Conservation (phyloP, 2,329 filamentous ascomycete species). For the Emmonsiellopsis sp. region DNA sequence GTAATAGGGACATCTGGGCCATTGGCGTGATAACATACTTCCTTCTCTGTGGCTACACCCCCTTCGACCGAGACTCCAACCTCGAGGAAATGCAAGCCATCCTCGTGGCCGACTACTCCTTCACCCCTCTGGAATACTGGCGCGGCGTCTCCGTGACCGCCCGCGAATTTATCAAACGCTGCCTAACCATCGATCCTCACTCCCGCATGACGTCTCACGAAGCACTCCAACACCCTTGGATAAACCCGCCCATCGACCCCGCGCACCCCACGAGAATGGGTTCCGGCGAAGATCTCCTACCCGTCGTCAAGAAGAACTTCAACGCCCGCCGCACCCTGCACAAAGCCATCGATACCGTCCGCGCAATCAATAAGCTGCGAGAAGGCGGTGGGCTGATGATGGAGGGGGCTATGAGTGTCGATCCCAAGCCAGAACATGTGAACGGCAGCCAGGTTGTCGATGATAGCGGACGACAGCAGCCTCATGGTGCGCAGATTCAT, state of each 20-base stretch:
- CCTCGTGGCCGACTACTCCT: slow-evolving; percentile 89
- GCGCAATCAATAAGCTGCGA: slow-evolving; percentile 58
- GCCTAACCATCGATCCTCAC: slow-evolving; percentile 80
- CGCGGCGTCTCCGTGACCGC: slow-evolving; percentile 77
- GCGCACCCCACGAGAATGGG: slow-evolving; percentile 24
- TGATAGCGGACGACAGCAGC: slow-evolving; percentile 20
- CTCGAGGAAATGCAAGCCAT: slow-evolving; percentile 99
- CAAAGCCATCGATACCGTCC: slow-evolving; percentile 59
- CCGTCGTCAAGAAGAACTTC: slow-evolving; percentile 62
- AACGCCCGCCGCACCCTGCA: slow-evolving; percentile 57
- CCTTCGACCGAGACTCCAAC: slow-evolving; percentile 94
- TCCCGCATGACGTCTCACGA: slow-evolving; percentile 86
- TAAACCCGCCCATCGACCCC: slow-evolving; percentile 48
- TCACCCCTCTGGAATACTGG: slow-evolving; percentile 94
- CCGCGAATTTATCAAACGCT: slow-evolving; percentile 85
- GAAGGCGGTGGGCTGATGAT: slow-evolving; percentile 55
- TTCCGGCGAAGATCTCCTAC: slow-evolving; percentile 48
- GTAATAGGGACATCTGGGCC: slow-evolving; percentile 76
- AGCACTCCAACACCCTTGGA: slow-evolving; percentile 57
- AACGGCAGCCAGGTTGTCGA: slow-evolving; percentile 35
- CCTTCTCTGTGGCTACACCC: slow-evolving; percentile 92
- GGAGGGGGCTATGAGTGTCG: slow-evolving; percentile 50
- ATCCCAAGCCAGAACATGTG: slow-evolving; percentile 43
- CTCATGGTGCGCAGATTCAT: slow-evolving; percentile 11
- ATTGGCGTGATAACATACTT: slow-evolving; percentile 99